phyloP scores from a whole-genome alignment of 192 early-diverging fungal genomes.

The Podila horticola region DNA sequence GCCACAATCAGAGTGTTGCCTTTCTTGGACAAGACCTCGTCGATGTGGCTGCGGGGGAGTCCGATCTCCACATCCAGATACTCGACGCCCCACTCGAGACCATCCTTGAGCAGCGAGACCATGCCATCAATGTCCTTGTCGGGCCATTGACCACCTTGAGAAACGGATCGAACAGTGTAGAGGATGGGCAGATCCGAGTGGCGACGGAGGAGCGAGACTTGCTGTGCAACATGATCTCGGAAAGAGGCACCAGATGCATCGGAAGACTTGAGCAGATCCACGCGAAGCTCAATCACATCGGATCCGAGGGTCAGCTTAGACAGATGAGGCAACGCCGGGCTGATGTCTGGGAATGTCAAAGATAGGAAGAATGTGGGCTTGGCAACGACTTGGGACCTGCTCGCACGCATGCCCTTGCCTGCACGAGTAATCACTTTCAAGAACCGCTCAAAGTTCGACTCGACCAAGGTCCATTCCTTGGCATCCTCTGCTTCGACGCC shows the following conservation, averaged over 20 bases:
- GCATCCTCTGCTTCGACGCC: constrained; percentile 57
- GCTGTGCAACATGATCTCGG: constrained; percentile 76
- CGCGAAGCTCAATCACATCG: constrained; percentile 93
- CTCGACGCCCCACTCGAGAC: constrained; percentile 90
- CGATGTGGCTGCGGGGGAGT: constrained; percentile 49
- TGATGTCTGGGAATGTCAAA: constrained; percentile 77
- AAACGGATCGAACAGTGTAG: constrained; percentile 90
- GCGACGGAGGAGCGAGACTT: constrained; percentile 82
- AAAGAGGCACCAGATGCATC: constrained; percentile 41
- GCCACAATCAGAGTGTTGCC: constrained; percentile 79
- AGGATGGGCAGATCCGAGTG: constrained; percentile 84
- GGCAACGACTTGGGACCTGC: constrained; percentile 40
- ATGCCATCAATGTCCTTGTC: constrained; percentile 68
- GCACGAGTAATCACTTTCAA: constrained; percentile 69
- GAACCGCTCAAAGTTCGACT: constrained; percentile 79
- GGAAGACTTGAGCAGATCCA: constrained; percentile 77
- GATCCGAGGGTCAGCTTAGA: constrained; percentile 77
- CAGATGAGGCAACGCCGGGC: constrained; percentile 63
- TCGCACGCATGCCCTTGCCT: constrained; percentile 21
- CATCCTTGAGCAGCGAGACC: constrained; percentile 73
- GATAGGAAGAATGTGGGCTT: constrained; percentile 86
- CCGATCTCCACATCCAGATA: constrained; percentile 90
- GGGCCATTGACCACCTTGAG: constrained; percentile 90
- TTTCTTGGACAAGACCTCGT: constrained; percentile 64
- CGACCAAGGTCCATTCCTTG: constrained; percentile 75